Conservation (phyloP, 768 basidiomycete genomes). For the Kwoniella bestiolae region DNA sequence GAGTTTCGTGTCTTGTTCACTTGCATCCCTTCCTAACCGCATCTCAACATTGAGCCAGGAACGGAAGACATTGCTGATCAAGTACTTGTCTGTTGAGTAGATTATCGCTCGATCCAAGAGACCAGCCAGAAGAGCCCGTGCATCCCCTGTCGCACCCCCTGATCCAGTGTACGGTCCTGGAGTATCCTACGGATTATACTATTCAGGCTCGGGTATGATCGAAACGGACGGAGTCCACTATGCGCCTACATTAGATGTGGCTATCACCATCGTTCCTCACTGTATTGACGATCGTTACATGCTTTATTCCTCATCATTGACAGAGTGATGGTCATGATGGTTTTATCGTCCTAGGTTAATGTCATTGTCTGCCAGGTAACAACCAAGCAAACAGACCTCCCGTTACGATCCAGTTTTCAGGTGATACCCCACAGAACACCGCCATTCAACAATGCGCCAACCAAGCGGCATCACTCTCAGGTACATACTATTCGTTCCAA, state of each 20-base stretch:
- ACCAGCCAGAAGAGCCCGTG: background rate
- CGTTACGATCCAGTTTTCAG: background rate
- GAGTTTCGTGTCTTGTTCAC: background rate
- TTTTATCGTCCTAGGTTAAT: no score
- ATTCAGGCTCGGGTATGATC: background rate
- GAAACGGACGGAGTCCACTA: background rate
- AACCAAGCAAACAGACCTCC: background rate
- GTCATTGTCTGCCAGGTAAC: background rate
- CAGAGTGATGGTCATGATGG: no score
- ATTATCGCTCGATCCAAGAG: background rate
- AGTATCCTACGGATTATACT: background rate
- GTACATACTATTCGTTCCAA: background rate
- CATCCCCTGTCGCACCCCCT: background rate
- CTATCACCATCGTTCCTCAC: background rate
- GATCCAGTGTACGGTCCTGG: background rate
- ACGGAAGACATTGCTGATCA: background rate
- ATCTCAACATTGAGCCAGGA: background rate
- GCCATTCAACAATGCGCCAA: background rate
- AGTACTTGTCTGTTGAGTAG: background rate
- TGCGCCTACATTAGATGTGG: background rate
- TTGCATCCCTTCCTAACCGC: background rate
- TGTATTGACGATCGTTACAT: background rate
- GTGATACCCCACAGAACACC: background rate
- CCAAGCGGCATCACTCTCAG: background rate
- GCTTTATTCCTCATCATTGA: background rate